These are phyloP conservation scores for Fusarium algeriense DNA, from an alignment of 2,329 filamentous ascomycete genomes.

Conservation along the genomic window DNA sequence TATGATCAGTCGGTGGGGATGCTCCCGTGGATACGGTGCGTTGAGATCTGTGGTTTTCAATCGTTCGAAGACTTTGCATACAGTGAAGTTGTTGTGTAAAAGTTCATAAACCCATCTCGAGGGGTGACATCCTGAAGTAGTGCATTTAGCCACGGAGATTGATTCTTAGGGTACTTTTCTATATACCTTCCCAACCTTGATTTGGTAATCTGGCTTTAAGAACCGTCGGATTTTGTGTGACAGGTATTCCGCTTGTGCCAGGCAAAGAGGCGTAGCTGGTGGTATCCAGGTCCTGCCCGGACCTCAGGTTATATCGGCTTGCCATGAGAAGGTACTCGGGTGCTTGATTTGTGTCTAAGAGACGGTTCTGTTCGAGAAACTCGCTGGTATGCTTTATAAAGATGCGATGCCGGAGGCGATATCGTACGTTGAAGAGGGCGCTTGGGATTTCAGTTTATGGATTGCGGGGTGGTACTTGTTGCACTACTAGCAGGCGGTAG, in stretches of 20 bases:
- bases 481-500: not conserved
- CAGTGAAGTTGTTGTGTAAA: conserved; percentile 53
- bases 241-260: conserved; percentile 48
- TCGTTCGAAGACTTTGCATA: conserved; percentile 54
- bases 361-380: not conserved
- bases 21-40: conserved; percentile 51
- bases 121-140: conserved; percentile 52
- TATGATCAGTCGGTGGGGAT: conserved; percentile 53
- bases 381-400: not conserved
- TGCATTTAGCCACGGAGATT: conserved; percentile 24
- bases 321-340: conserved; percentile 42
- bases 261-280: conserved; percentile 51
- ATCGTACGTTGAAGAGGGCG: conserved; percentile 24
- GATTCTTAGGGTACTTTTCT: not conserved
- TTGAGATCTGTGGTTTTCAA: conserved; percentile 49
- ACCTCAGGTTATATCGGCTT: conserved; percentile 46
- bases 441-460: conserved; percentile 3
- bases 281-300: conserved; percentile 46
- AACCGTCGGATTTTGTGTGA: conserved; percentile 50
- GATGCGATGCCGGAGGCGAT: not conserved
- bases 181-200: conserved; percentile 48
- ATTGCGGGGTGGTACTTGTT: conserved; percentile 35
- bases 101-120: conserved; percentile 59
- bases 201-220: conserved; percentile 50
- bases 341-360: not conserved